Evolutionary conservation across 495 filamentous ascomycete species (phyloP).

Genomic region (Aspergillus nidulans): DNA sequence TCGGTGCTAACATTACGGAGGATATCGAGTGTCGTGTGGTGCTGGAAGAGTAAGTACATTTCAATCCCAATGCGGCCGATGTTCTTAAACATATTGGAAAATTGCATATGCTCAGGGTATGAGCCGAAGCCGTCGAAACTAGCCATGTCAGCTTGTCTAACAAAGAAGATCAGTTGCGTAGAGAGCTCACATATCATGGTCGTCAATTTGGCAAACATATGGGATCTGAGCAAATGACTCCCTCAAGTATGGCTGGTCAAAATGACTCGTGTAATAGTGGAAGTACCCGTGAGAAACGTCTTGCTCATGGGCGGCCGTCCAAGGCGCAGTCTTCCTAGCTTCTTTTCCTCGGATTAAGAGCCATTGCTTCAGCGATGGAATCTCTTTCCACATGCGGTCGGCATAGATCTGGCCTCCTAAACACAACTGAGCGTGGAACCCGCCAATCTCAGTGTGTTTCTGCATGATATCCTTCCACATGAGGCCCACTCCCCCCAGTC

Average conservation of each 20-base stretch:
- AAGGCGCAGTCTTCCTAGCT: conserved; percentile 79
- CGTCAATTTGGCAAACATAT: conserved; percentile 86
- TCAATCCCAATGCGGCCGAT: conserved; percentile 96
- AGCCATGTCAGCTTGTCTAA: conserved; percentile 15
- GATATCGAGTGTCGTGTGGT: conserved; percentile 93
- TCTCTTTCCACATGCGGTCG: conserved; percentile 93
- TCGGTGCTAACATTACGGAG: conserved; percentile 82
- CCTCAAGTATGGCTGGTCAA: conserved; percentile 88
- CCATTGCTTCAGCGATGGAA: conserved; percentile 91
- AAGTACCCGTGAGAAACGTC: conserved; percentile 95
- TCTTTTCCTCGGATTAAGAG: conserved; percentile 85
- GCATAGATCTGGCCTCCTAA: conserved; percentile 95
- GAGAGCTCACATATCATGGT: conserved; percentile 89
- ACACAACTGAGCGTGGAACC: conserved; percentile 90
- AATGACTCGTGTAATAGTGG: conserved; percentile 96
- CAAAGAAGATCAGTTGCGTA: background rate
- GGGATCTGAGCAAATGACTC: conserved; percentile 98
- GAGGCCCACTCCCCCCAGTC: conserved; percentile 80
- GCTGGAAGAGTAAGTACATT: conserved; percentile 99
- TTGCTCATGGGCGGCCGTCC: conserved; percentile 91
- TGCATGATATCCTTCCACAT: conserved; percentile 99
- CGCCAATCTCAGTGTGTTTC: conserved; percentile 92
- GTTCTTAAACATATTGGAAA: conserved; percentile 95
- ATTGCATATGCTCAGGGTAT: conserved; percentile 98
- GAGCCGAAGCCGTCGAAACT: conserved; percentile 98